A percentile compares a stretch with the other conserved stretches of the same genome.
These are phyloP conservation scores for Biscogniauxia mediterranea DNA, from an alignment of 2,329 filamentous ascomycete genomes.

Conservation along the genomic window DNA sequence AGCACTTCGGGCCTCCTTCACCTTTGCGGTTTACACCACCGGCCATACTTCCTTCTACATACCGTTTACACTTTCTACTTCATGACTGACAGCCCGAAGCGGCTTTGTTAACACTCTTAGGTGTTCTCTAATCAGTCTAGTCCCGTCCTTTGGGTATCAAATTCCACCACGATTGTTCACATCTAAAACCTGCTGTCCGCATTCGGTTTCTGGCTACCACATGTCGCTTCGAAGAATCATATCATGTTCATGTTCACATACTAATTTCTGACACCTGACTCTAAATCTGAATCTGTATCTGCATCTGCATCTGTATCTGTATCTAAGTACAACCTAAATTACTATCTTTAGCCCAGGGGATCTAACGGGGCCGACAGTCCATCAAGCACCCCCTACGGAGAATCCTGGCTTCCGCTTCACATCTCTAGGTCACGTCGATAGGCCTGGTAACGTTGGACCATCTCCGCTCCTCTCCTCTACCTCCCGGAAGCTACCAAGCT, in stretches of 20 bases:
- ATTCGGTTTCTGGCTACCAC: background rate
- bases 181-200: background rate
- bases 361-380: background rate
- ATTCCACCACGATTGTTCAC: background rate
- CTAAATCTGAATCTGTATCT: background rate
- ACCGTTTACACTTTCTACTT: background rate
- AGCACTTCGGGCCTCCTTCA: constrained; percentile 7
- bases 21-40: background rate
- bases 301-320: background rate
- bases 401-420: background rate
- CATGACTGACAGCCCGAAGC: background rate
- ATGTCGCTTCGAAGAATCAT: background rate
- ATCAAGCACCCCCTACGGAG: background rate
- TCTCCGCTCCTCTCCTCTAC: background rate
- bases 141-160: background rate
- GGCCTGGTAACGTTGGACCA: background rate
- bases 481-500: background rate
- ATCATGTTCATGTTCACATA: background rate
- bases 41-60: background rate
- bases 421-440: too few species aligned
- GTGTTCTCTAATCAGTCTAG: background rate
- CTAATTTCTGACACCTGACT: background rate
- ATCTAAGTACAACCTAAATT: background rate
- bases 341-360: background rate
- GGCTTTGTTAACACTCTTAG: background rate